These are phyloP conservation scores for Malus fusca DNA, from an alignment of 306 rosid species.

Conservation along the genomic window DNA sequence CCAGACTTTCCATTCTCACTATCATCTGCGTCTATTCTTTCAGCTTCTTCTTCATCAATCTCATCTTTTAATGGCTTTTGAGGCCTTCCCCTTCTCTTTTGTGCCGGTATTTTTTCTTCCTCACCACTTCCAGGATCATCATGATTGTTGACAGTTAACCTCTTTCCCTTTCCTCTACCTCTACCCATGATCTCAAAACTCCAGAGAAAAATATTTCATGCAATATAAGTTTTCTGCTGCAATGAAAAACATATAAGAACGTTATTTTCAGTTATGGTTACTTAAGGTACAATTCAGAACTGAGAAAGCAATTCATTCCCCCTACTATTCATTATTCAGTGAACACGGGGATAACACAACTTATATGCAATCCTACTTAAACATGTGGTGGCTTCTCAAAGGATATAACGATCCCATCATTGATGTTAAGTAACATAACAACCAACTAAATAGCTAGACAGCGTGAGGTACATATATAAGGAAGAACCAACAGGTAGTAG, in stretches of 20 bases:
- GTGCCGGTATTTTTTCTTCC: conserved; percentile 47
- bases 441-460: neutral
- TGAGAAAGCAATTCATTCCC: neutral
- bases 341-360: neutral
- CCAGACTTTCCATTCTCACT: conserved; percentile 22
- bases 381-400: neutral
- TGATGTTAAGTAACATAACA: neutral
- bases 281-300: neutral
- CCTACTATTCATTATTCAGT: neutral
- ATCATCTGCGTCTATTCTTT: conserved; percentile 34
- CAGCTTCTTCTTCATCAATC: conserved; percentile 38
- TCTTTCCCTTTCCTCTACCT: conserved; percentile 51
- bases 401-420: neutral
- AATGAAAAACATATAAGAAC: neutral
- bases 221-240: conserved; percentile 43
- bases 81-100: conserved; percentile 51
- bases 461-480: neutral
- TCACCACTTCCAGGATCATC: conserved; percentile 46
- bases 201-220: conserved; percentile 30
- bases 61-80: conserved; percentile 43
- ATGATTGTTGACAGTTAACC: conserved; percentile 31
- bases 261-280: neutral
- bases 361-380: neutral
- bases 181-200: conserved; percentile 44
- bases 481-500: neutral